These are phyloP conservation scores for Sphaerulina vaccinii DNA, from an alignment of 2,329 filamentous ascomycete genomes.

Conservation along the genomic window DNA sequence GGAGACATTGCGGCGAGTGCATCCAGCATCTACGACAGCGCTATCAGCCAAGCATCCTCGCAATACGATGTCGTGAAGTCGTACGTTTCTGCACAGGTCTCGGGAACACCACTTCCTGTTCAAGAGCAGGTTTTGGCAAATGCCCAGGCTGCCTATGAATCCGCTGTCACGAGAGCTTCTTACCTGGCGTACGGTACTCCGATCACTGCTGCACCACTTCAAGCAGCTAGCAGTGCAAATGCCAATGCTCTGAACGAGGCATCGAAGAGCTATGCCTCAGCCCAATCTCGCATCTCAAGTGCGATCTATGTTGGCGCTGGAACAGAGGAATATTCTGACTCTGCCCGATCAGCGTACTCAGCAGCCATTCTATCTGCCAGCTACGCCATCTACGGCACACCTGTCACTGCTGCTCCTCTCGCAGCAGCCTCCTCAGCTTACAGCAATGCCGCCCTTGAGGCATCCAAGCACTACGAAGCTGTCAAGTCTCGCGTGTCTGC, in stretches of 20 bases:
- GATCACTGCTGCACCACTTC: slow-evolving; percentile 68
- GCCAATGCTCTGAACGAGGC: slow-evolving; percentile 63
- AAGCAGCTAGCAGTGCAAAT: slow-evolving; percentile 57
- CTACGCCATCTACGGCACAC: slow-evolving; percentile 59
- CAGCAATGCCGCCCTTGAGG: slow-evolving; percentile 61
- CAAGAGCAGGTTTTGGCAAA: slow-evolving; percentile 69
- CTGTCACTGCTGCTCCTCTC: slow-evolving; percentile 68
- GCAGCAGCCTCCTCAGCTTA: slow-evolving; percentile 58
- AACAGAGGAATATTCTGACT: slow-evolving; percentile 67
- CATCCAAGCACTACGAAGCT: slow-evolving; percentile 64
- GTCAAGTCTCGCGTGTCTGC: slow-evolving; percentile 66
- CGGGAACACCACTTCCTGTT: slow-evolving; percentile 66
- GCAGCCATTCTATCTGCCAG: slow-evolving; percentile 62
- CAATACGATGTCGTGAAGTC: slow-evolving; percentile 69
- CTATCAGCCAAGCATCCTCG: slow-evolving; percentile 63
- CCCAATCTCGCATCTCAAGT: slow-evolving; percentile 64
- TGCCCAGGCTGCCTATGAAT: slow-evolving; percentile 66
- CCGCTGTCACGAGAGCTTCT: slow-evolving; percentile 61
- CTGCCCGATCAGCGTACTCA: slow-evolving; percentile 67
- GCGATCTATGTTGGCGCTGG: slow-evolving; percentile 68
- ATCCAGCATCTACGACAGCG: slow-evolving; percentile 61
- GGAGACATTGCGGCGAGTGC: slow-evolving; percentile 51
- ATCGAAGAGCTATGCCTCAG: slow-evolving; percentile 66
- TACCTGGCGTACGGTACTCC: slow-evolving; percentile 61
- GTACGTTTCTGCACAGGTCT: slow-evolving; percentile 64